Evolutionary conservation across 768 basidiomycete genomes (phyloP).

Genomic region (Boletus insuetus): DNA sequence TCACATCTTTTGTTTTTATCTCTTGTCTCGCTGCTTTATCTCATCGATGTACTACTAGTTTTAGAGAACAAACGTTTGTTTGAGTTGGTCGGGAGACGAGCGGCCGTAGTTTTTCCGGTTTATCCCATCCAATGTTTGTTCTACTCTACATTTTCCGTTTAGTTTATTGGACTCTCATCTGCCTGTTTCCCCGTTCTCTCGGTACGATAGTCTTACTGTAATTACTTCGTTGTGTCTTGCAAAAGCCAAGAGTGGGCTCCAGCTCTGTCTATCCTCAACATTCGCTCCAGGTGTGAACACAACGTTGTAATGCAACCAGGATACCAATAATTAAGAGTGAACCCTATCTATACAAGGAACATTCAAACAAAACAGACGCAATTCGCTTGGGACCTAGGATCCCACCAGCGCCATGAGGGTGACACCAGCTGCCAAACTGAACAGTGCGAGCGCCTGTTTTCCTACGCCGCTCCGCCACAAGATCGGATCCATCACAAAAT

Average conservation of each 20-base stretch:
- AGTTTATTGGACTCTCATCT: background rate
- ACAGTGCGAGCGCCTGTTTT: slow-evolving; percentile 53
- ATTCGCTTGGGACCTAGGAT: slow-evolving; percentile 6
- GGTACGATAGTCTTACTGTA: background rate
- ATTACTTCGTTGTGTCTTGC: background rate
- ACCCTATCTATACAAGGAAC: background rate
- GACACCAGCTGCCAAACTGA: slow-evolving; percentile 60
- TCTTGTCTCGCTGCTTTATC: background rate
- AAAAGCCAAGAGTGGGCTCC: background rate
- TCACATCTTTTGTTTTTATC: background rate
- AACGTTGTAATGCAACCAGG: background rate
- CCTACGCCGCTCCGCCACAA: slow-evolving; percentile 38
- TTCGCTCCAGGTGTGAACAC: background rate
- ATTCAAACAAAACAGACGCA: background rate
- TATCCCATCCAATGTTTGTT: background rate
- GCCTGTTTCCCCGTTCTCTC: background rate
- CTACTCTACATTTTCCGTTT: background rate
- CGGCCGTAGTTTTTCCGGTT: slow-evolving; percentile 2
- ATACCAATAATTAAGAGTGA: background rate
- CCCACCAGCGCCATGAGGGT: slow-evolving; percentile 62
- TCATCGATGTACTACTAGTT: background rate
- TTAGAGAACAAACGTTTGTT: background rate
- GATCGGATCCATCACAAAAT: slow-evolving; percentile 72
- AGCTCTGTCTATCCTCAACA: background rate
- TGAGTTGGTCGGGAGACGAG: background rate